These are phyloP conservation scores for Cunninghamia lanceolata DNA, from an alignment of 75 land plant genomes.

Conservation along the genomic window DNA sequence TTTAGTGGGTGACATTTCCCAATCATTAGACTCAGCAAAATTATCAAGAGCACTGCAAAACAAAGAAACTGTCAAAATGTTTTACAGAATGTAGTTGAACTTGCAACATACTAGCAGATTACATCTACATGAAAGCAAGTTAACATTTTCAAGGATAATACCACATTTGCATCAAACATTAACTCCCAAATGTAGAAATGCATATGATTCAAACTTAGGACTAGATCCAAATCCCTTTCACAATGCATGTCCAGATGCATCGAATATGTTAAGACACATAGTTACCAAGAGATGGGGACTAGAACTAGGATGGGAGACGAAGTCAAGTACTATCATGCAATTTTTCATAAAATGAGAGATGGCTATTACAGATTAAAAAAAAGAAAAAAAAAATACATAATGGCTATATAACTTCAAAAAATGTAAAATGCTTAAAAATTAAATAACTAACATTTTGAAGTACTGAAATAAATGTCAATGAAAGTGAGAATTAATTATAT, in stretches of 20 bases:
- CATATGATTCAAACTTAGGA: neutral
- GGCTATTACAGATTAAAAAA: too few relatives aligned
- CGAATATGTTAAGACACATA: neutral
- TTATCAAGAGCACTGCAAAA: constrained; percentile 5
- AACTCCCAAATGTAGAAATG: neutral
- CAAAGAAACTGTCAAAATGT: neutral
- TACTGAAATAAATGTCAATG: too few relatives aligned
- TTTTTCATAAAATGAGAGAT: too few relatives aligned
- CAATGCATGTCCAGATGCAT: neutral
- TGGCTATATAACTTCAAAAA: too few relatives aligned
- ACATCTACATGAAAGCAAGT: neutral
- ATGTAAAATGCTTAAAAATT: too few relatives aligned
- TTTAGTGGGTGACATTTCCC: constrained; percentile 6
- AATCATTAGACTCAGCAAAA: neutral
- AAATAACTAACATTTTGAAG: too few relatives aligned
- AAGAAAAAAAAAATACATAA: too few relatives aligned
- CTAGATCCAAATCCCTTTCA: neutral
- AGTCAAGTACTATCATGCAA: too few relatives aligned
- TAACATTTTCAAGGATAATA: neutral
- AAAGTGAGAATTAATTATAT: too few relatives aligned
- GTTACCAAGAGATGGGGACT: too few relatives aligned
- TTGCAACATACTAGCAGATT: neutral
- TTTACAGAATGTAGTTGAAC: neutral
- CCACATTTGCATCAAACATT: neutral
- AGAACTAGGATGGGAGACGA: too few relatives aligned